Conservation (phyloP, 1,139 yeast genomes). For the Candida albicans region DNA sequence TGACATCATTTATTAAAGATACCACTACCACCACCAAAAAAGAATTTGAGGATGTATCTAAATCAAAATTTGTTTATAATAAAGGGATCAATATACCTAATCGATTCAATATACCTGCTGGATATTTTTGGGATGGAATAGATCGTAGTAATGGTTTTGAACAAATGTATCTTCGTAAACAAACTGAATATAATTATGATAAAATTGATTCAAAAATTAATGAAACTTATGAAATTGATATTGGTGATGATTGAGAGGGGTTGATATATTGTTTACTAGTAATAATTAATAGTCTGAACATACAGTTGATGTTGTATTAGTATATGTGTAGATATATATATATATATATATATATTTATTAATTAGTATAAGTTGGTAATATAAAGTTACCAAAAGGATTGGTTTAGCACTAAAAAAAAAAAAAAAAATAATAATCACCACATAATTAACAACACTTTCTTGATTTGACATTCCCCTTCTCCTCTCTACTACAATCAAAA, state of each 20-base stretch:
- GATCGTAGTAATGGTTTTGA: slow-evolving; percentile 94
- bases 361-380: too few species aligned
- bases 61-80: slow-evolving; percentile 31
- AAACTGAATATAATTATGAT: slow-evolving; percentile 40
- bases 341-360: background rate
- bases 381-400: too few species aligned
- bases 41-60: slow-evolving; percentile 40
- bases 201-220: slow-evolving; percentile 19
- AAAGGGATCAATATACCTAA: slow-evolving; percentile 61
- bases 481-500: too few species aligned
- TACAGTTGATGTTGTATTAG: too few species aligned
- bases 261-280: background rate
- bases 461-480: too few species aligned
- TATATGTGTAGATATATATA: background rate
- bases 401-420: background rate
- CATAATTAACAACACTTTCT: too few species aligned
- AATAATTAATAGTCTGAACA: too few species aligned
- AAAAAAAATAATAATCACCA: background rate
- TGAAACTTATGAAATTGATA: slow-evolving; percentile 30
- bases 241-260: slow-evolving; percentile 14
- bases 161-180: slow-evolving; percentile 55
- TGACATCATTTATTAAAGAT: slow-evolving; percentile 39
- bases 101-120: slow-evolving; percentile 76
- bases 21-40: slow-evolving; percentile 7
- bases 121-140: slow-evolving; percentile 90